Conservation (phyloP, 2,329 filamentous ascomycete genomes). For the Zelopaecilomyces penicillatus region DNA sequence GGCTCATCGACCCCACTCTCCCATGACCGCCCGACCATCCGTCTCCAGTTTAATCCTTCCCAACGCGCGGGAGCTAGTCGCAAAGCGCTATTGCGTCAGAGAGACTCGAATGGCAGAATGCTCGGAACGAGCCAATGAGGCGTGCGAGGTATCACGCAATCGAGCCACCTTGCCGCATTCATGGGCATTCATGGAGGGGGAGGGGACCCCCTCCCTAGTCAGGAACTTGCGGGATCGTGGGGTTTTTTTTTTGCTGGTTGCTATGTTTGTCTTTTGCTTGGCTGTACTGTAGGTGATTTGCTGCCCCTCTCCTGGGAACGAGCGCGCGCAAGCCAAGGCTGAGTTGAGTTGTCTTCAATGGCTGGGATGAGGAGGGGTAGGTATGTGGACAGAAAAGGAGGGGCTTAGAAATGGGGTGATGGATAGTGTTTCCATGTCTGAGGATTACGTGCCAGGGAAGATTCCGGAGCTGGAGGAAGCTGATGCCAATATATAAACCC, state of each 20-base stretch:
- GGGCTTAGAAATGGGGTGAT: neutral
- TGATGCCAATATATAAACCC: conserved; percentile 1
- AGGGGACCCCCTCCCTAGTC: conserved; percentile 1
- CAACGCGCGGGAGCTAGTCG: conserved; percentile 5
- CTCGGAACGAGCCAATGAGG: conserved; percentile 16
- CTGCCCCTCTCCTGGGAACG: neutral
- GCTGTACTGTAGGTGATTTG: too few relatives aligned
- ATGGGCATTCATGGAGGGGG: neutral
- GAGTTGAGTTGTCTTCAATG: neutral
- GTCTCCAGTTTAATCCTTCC: neutral
- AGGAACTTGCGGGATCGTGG: conserved; percentile 9
- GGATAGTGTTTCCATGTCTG: neutral
- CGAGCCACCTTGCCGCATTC: conserved; percentile 12
- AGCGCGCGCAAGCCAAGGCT: neutral
- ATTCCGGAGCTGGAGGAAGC: neutral
- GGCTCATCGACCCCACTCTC: conserved; percentile 4
- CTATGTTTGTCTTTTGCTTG: neutral
- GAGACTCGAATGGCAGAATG: conserved; percentile 20
- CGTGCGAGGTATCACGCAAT: conserved; percentile 20
- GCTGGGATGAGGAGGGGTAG: neutral
- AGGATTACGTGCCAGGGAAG: neutral
- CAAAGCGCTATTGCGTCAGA: conserved; percentile 20
- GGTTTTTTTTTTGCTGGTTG: neutral
- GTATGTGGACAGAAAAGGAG: conserved; percentile 1
- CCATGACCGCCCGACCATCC: conserved; percentile 4